Evolutionary conservation across 495 filamentous ascomycete species (phyloP), one percentile per base, ranked within the genome.

Genomic region (Aspergillus sparsus): DNA sequence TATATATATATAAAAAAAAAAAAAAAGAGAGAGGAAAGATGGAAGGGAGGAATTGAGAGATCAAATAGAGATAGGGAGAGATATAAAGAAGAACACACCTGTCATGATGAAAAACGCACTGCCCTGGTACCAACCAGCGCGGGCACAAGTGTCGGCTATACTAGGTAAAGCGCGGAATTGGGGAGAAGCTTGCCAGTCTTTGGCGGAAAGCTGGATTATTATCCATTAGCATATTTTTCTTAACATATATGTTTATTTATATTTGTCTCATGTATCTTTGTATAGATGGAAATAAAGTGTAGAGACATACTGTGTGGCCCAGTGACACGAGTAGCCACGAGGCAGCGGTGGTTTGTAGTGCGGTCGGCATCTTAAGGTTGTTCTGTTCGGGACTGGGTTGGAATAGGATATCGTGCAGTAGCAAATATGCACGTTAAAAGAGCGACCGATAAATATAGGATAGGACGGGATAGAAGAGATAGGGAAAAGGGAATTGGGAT

Each of bases 81-180:
- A 52, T 8, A 11, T 6, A 56, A 16, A 31, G 18, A 32, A n/a
- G n/a, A 32, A 60, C 27, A 31, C 52, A 71, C 69, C 71, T 8
- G 61, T 70, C 31, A 74, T 55, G 31, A 74, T 32, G 49, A 70
- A 64, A 31, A 65, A 74, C 5, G 47, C 67, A 55, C 69, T 70
- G 13, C 71, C 71, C 61, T 74, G 71, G 47, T 68, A 70, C 71
- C 71, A 74, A 33, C 68, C 71, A 8, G 62, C 68, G 3, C 55
- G 68, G 39, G 64, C 66, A 53, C 69, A 68, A 35, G 69, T 67
- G 54, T 61, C 68, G 47, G 69, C 66, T 10, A 70, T 58, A 35
- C 52, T 66, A 12, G 69, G 71, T 5, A 72, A 56, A 16, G 60
- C 53, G 35, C 66, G 62, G 57, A 69, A 70, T 45, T 69, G 62